Evolutionary conservation across 2,329 filamentous ascomycete genomes (phyloP), one percentile per base, ranked within the genome.

Genomic region (Xylariaceae sp.): DNA sequence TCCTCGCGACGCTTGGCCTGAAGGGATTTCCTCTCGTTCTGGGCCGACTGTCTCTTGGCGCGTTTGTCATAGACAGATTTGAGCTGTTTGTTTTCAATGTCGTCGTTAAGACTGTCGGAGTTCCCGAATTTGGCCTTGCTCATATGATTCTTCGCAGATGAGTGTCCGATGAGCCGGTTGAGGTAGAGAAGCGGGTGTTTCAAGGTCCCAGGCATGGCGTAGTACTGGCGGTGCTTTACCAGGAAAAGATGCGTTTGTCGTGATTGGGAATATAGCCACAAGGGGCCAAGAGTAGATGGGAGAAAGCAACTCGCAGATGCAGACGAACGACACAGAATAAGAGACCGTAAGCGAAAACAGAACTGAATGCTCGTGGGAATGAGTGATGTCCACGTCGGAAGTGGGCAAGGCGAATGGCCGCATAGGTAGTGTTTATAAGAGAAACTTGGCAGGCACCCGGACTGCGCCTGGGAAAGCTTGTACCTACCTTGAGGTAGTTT

Each of bases 111-210:
- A 6, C 55, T 63, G 2, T 65, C 63, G 7, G 68, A 66, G 56
- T 73, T 66, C 55, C 71, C 71, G 13, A 73, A 64, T 16, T 66
- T 66, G 3, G 68, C 60, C 54, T 70, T 72, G 19, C 66, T 66
- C 39, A 72, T 69, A 57, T 72, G 71, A 50, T 73, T 72, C 48
- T 71, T 71, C 18, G 71, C 69, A 22, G 66, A 59, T 1, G 67
- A 53, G 53, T 73, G 70, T 12, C 71, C 71, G 42, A 73, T 60
- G 14, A 72, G 55, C 40, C 70, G 65, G 55, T 73, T 73, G 13
- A 73, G 65, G 17, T 67, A 65, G 50, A 73, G 59, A 22, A 73
- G 58, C 18, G 70, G 69, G 57, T 69, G 66, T 57, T 68, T 73
- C 34, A 73, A 52, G 22, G 53, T 56, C 48, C 61, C 60, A 50